Percentiles rank a stretch among this genome's conserved stretches.
Conservation (phyloP, 805 yeast genomes). For the Candida michaelii region DNA sequence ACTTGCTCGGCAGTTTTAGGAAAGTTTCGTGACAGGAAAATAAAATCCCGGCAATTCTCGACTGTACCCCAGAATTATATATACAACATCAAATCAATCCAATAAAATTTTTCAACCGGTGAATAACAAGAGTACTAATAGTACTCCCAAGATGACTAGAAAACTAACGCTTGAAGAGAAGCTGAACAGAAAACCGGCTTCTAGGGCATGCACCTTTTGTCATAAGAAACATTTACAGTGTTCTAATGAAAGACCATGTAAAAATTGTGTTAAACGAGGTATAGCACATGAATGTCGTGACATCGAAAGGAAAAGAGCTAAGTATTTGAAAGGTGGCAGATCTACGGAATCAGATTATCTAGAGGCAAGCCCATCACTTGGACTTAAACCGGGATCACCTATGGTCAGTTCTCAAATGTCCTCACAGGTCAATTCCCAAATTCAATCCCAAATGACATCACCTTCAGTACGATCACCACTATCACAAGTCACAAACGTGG, state of each 20-base stretch:
- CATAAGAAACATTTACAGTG: conserved; percentile 75
- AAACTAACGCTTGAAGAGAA: conserved; percentile 55
- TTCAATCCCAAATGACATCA: neutral
- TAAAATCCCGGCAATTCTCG: conserved; percentile 6
- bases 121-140: neutral
- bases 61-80: conserved; percentile 10
- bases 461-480: conserved; percentile 1
- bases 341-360: neutral
- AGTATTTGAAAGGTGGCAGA: conserved; percentile 25
- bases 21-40: neutral
- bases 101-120: neutral
- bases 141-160: conserved; percentile 52
- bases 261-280: conserved; percentile 65
- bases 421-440: neutral
- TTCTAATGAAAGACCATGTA: conserved; percentile 67
- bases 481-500: conserved; percentile 1
- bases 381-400: neutral
- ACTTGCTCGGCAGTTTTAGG: conserved; percentile 3
- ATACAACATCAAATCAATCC: neutral
- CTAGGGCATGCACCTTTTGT: conserved; percentile 71
- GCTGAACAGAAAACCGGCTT: conserved; percentile 56
- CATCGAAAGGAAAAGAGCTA: conserved; percentile 53
- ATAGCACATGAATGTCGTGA: conserved; percentile 57
- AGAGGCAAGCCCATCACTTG: neutral
- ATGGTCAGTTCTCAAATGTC: conserved; percentile 1